Conservation (phyloP, 2,329 filamentous ascomycete species). For the Neonectria magnoliae region DNA sequence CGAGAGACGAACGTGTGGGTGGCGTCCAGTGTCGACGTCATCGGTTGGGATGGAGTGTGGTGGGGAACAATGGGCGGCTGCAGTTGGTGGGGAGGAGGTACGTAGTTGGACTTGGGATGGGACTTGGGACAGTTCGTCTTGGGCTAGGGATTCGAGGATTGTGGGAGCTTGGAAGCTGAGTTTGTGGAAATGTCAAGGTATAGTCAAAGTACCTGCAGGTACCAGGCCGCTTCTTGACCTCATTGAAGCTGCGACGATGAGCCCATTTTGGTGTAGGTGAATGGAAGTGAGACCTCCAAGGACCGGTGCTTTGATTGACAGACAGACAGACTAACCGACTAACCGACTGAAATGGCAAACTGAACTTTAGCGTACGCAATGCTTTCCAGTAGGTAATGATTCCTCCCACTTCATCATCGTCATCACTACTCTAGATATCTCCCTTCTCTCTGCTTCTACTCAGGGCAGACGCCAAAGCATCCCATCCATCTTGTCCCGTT, state of each 20-base stretch:
- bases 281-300: conserved; percentile 8
- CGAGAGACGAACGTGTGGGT: background rate
- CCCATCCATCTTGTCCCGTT: conserved; percentile 1
- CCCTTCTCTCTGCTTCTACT: background rate
- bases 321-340: background rate
- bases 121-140: background rate
- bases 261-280: conserved; percentile 33
- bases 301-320: background rate
- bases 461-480: conserved; percentile 5
- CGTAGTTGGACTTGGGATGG: background rate
- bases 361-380: background rate
- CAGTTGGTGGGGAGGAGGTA: background rate
- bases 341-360: conserved; percentile 1
- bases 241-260: background rate
- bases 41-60: conserved; percentile 4
- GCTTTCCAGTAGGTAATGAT: too few relatives aligned
- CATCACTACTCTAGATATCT: background rate
- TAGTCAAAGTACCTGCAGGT: conserved; percentile 18
- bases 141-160: too few relatives aligned
- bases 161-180: background rate
- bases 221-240: background rate
- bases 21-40: conserved; percentile 22
- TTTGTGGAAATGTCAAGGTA: background rate
- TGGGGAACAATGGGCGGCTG: background rate
- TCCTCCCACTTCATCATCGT: background rate